Evolutionary conservation across 1,284 basidiomycete species (phyloP).

Genomic region (Bjerkandera adusta): DNA sequence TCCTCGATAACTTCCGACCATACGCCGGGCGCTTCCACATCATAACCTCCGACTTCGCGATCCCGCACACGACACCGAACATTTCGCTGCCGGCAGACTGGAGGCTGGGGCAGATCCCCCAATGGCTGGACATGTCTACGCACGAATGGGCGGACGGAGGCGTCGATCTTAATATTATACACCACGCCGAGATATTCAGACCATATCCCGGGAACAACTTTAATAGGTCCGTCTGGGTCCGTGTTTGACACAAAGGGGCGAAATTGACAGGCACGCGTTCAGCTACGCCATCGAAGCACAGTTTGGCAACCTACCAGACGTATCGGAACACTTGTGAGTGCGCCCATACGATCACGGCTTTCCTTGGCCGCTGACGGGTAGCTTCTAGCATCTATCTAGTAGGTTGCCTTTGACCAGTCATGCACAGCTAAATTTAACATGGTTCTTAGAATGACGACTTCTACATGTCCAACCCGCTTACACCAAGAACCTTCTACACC

Average conservation of each 20-base stretch:
- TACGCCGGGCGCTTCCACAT: conserved; percentile 24
- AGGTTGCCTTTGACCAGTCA: conserved; percentile 2
- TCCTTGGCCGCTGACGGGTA: background rate
- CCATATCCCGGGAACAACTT: conserved; percentile 26
- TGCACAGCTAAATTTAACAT: background rate
- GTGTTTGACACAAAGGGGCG: background rate
- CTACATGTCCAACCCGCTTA: conserved; percentile 23
- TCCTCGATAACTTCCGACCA: conserved; percentile 25
- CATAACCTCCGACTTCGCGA: conserved; percentile 28
- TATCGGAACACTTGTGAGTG: conserved; percentile 26
- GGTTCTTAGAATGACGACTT: conserved; percentile 29
- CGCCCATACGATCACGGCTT: too few species aligned
- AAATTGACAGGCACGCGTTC: background rate
- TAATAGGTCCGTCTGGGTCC: conserved; percentile 23
- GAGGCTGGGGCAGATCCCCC: conserved; percentile 25
- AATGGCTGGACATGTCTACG: conserved; percentile 21
- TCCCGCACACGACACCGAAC: conserved; percentile 15
- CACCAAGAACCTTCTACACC: conserved; percentile 26
- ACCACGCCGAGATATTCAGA: conserved; percentile 27
- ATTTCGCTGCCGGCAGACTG: conserved; percentile 17
- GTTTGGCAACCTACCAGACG: conserved; percentile 23
- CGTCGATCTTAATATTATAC: conserved; percentile 24
- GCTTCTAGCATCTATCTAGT: conserved; percentile 27
- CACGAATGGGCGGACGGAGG: conserved; percentile 22
- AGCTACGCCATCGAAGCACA: conserved; percentile 31